These are phyloP conservation scores for Sugiyamaella chiloensis DNA, from an alignment of 805 yeast genomes.

Conservation along the genomic window DNA sequence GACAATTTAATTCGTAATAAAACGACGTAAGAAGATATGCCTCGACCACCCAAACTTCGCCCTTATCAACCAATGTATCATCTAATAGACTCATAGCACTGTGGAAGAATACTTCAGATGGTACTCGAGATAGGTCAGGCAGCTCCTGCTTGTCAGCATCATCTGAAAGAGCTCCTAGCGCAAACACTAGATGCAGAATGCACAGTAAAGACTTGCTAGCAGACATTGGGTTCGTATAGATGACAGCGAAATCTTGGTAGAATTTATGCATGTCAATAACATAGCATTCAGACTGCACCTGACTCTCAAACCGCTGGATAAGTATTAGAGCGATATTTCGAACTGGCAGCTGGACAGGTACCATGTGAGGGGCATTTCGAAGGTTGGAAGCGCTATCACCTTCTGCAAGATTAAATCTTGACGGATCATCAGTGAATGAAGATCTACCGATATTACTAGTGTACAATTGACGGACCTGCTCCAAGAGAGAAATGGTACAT, in stretches of 20 bases:
- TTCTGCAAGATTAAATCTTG: conserved; percentile 37
- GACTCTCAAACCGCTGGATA: conserved; percentile 32
- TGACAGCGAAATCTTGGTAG: conserved; percentile 26
- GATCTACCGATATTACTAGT: conserved; percentile 31
- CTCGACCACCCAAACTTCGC: conserved; percentile 41
- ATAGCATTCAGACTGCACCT: conserved; percentile 39
- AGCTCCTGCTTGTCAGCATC: neutral
- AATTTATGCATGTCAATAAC: conserved; percentile 36
- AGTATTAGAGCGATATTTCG: conserved; percentile 30
- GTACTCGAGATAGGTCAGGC: neutral
- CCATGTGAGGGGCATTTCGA: neutral
- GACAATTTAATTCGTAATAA: conserved; percentile 38
- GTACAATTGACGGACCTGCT: conserved; percentile 40
- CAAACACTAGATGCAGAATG: conserved; percentile 35
- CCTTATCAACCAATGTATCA: conserved; percentile 34
- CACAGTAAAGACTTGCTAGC: conserved; percentile 31
- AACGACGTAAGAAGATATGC: conserved; percentile 38
- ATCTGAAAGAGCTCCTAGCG: conserved; percentile 8
- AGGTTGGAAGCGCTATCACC: conserved; percentile 29
- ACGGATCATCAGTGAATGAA: conserved; percentile 38
- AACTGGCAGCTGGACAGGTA: conserved; percentile 30
- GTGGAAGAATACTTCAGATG: conserved; percentile 31
- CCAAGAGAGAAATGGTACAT: conserved; percentile 39
- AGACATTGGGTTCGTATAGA: conserved; percentile 33
- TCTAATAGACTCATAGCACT: conserved; percentile 34